Conservation (phyloP, 148 eudicot genomes). For the Rhododendron vialii region DNA sequence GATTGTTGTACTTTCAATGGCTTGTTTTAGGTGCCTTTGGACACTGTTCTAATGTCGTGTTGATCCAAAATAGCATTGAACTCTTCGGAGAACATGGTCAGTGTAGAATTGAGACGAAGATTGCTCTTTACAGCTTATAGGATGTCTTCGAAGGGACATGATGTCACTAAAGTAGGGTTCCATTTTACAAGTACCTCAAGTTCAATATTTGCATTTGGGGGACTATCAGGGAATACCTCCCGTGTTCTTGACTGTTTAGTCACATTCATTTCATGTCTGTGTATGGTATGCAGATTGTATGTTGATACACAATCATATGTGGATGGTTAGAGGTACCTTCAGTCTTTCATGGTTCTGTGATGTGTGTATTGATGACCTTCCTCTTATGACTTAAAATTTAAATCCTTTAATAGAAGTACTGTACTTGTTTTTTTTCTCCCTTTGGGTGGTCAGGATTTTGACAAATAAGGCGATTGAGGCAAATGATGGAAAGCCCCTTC, state of each 20-base stretch:
- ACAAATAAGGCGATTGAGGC: slow-evolving; percentile 81
- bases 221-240: too few relatives aligned
- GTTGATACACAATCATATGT: background rate
- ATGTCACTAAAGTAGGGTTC: background rate
- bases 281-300: background rate
- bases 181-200: background rate
- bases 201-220: background rate
- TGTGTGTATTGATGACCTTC: background rate
- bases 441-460: slow-evolving; percentile 42
- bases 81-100: background rate
- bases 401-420: background rate
- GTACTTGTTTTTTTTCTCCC: background rate
- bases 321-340: background rate
- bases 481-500: slow-evolving; percentile 93
- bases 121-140: background rate
- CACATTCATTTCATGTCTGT: background rate
- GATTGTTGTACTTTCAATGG: background rate
- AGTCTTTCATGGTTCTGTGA: background rate
- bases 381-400: background rate
- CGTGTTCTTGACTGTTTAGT: background rate
- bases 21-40: slow-evolving; percentile 1
- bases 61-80: background rate
- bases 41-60: background rate
- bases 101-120: background rate
- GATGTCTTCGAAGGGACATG: background rate